These are phyloP conservation scores for Casaregolazyma lundiana DNA, from an alignment of 1,139 yeast species.

Conservation along the genomic window DNA sequence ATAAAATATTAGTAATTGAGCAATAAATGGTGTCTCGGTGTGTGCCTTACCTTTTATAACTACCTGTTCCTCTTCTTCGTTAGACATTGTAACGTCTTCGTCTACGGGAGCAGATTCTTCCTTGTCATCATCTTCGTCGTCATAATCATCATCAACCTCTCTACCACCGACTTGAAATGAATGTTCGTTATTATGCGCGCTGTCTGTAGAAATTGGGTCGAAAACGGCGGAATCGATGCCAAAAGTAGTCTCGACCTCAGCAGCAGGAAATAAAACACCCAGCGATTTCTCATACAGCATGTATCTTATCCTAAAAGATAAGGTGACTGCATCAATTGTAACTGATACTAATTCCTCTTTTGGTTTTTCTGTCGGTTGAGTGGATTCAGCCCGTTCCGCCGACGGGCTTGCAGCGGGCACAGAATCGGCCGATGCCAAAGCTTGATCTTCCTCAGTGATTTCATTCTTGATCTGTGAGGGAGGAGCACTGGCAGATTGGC, in stretches of 20 bases:
- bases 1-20: background rate
- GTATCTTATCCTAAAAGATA: slow-evolving; percentile 38
- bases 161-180: slow-evolving; percentile 15
- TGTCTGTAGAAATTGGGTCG: slow-evolving; percentile 31
- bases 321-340: slow-evolving; percentile 31
- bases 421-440: slow-evolving; percentile 3
- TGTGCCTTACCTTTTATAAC: background rate
- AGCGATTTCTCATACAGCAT: slow-evolving; percentile 39
- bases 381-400: slow-evolving; percentile 6
- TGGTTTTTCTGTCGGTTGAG: slow-evolving; percentile 6
- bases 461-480: slow-evolving; percentile 7
- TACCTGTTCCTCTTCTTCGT: slow-evolving; percentile 3
- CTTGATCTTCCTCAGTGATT: slow-evolving; percentile 2
- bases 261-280: slow-evolving; percentile 30
- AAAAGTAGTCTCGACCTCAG: slow-evolving; percentile 16
- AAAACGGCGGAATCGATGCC: slow-evolving; percentile 29
- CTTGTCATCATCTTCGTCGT: slow-evolving; percentile 24
- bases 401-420: slow-evolving; percentile 6
- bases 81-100: background rate
- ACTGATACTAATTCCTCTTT: slow-evolving; percentile 14
- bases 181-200: slow-evolving; percentile 13
- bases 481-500: background rate
- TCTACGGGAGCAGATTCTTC: slow-evolving; percentile 9
- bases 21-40: background rate
- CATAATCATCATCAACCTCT: slow-evolving; percentile 29